Evolutionary conservation across 305 asterid species (phyloP).

Genomic region (Fraxinus ornus): DNA sequence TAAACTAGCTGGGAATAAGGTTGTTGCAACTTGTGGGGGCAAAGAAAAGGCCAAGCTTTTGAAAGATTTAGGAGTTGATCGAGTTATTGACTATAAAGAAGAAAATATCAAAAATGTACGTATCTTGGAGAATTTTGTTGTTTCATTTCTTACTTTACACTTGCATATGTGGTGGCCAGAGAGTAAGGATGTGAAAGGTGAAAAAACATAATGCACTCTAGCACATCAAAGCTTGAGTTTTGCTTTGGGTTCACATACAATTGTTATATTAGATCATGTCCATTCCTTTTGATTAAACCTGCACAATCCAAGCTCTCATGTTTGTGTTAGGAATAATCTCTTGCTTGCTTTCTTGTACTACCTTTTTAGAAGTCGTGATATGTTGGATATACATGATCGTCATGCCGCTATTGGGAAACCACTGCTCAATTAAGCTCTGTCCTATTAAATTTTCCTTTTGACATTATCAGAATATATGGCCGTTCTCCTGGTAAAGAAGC

Average conservation of each 20-base stretch:
- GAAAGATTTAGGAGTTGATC: conserved; percentile 85
- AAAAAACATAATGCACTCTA: neutral
- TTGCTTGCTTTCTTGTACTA: neutral
- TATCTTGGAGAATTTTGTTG: conserved; percentile 4
- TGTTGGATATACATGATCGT: neutral
- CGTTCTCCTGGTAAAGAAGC: neutral
- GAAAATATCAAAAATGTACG: conserved; percentile 79
- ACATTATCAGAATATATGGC: neutral
- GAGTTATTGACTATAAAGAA: conserved; percentile 78
- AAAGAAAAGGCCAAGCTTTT: conserved; percentile 81
- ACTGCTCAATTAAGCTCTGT: neutral
- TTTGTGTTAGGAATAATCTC: neutral
- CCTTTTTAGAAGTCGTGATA: neutral
- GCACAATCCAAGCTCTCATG: neutral
- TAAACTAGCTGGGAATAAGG: conserved; percentile 88
- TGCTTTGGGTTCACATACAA: conserved; percentile 3
- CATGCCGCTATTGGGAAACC: neutral
- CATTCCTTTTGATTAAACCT: neutral
- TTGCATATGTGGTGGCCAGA: neutral
- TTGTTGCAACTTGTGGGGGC: conserved; percentile 96
- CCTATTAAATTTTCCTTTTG: neutral
- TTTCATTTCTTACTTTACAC: neutral
- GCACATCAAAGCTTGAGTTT: conserved; percentile 7
- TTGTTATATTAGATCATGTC: neutral
- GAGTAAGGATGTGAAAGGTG: neutral